Conservation (phyloP, 306 rosid species). For the Notholithocarpus densiflorus region DNA sequence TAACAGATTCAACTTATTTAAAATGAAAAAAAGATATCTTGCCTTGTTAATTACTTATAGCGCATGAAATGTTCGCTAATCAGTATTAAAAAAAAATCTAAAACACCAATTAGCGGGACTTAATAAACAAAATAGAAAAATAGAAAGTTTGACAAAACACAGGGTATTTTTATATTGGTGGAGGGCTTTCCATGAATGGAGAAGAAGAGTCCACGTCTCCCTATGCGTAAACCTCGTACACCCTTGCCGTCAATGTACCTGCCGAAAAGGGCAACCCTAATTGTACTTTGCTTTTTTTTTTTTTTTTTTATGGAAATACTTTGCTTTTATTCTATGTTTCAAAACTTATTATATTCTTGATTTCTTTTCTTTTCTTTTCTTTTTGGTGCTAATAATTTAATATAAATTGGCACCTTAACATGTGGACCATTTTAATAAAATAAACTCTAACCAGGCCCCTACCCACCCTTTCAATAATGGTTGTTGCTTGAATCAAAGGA, state of each 20-base stretch:
- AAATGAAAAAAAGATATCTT: no score
- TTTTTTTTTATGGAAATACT: no score
- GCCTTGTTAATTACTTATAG: no score
- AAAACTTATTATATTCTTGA: neutral
- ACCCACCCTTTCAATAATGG: no score
- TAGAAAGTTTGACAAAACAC: conserved; percentile 29
- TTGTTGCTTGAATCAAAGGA: no score
- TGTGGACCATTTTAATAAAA: no score
- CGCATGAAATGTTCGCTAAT: no score
- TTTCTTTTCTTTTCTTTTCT: neutral
- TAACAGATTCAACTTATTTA: no score
- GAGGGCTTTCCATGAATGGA: conserved; percentile 51
- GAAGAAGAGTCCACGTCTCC: conserved; percentile 74
- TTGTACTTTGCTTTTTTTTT: neutral
- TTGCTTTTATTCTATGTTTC: neutral
- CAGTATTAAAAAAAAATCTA: no score
- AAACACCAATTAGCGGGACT: neutral
- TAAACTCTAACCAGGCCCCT: no score
- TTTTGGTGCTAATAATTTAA: neutral
- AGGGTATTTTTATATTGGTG: conserved; percentile 6
- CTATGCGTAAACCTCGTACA: conserved; percentile 69
- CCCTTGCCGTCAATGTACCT: conserved; percentile 45
- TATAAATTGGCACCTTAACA: no score
- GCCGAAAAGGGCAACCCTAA: conserved; percentile 25
- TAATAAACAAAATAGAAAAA: conserved; percentile 16